These are phyloP conservation scores for Pythium plurisporium DNA, from an alignment of 352 stramenopile genomes.

Conservation along the genomic window DNA sequence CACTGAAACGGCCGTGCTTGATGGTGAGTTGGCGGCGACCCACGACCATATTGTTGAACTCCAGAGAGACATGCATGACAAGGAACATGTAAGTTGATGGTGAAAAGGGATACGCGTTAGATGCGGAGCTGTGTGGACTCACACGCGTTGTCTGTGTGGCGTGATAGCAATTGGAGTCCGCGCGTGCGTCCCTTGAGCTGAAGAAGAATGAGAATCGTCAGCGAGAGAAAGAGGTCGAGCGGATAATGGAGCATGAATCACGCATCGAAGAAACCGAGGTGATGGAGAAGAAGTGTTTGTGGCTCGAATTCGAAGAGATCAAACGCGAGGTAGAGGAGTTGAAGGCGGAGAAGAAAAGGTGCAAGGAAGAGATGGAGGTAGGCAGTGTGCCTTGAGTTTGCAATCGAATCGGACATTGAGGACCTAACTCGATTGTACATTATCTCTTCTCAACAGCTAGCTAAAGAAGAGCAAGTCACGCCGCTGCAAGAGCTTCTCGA, in stretches of 20 bases:
- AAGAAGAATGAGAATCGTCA: slow-evolving; percentile 83
- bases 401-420: too few relatives aligned
- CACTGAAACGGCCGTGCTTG: slow-evolving; percentile 68
- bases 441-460: too few relatives aligned
- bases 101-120: neutral
- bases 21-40: slow-evolving; percentile 63
- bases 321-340: slow-evolving; percentile 64
- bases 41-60: slow-evolving; percentile 80
- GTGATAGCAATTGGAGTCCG: slow-evolving; percentile 59
- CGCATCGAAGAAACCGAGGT: slow-evolving; percentile 74
- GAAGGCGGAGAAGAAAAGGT: slow-evolving; percentile 62
- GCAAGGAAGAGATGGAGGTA: slow-evolving; percentile 68
- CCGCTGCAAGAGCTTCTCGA: slow-evolving; percentile 63
- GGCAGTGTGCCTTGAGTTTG: too few relatives aligned
- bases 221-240: slow-evolving; percentile 81
- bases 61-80: slow-evolving; percentile 67
- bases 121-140: neutral
- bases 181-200: slow-evolving; percentile 56
- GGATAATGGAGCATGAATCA: slow-evolving; percentile 76
- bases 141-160: too few relatives aligned
- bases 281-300: slow-evolving; percentile 86
- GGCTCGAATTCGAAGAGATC: slow-evolving; percentile 79
- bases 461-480: slow-evolving; percentile 55
- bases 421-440: too few relatives aligned
- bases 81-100: slow-evolving; percentile 40